phyloP scores from a whole-genome alignment of 164 flowering plant genomes.

The Magnolia officinalis region DNA sequence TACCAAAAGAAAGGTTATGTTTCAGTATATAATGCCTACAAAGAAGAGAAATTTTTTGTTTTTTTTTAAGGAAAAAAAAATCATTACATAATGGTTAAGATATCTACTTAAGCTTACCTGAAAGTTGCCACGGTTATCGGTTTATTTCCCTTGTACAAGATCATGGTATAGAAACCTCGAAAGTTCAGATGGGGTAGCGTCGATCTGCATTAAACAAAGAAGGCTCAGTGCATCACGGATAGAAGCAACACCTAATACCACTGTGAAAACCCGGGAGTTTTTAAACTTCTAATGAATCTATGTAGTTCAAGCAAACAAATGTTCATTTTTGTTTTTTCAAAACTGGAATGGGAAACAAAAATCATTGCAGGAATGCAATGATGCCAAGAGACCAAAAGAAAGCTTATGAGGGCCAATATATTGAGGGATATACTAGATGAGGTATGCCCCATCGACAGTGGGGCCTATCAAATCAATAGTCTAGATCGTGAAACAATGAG shows the following conservation, averaged over 20 bases:
- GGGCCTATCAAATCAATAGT: too few species aligned
- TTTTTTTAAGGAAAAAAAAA: neutral
- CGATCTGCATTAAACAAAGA: conserved; percentile 38
- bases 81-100: neutral
- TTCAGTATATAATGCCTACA: neutral
- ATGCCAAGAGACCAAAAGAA: too few species aligned
- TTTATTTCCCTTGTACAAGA: conserved; percentile 73
- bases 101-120: neutral
- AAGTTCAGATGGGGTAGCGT: conserved; percentile 63
- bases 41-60: neutral
- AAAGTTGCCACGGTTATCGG: conserved; percentile 57
- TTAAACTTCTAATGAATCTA: neutral
- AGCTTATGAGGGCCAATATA: too few species aligned
- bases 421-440: too few species aligned
- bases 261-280: neutral
- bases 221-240: neutral
- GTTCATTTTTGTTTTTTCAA: neutral
- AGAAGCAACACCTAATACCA: too few species aligned
- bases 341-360: neutral
- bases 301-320: neutral
- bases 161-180: conserved; percentile 70
- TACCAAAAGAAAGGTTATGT: neutral
- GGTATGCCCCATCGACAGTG: too few species aligned
- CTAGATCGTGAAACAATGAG: too few species aligned
- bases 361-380: neutral